Base-by-base conservation (phyloP, 2,329 filamentous ascomycete genomes). In the Pseudogymnoascus sp. region DNA sequence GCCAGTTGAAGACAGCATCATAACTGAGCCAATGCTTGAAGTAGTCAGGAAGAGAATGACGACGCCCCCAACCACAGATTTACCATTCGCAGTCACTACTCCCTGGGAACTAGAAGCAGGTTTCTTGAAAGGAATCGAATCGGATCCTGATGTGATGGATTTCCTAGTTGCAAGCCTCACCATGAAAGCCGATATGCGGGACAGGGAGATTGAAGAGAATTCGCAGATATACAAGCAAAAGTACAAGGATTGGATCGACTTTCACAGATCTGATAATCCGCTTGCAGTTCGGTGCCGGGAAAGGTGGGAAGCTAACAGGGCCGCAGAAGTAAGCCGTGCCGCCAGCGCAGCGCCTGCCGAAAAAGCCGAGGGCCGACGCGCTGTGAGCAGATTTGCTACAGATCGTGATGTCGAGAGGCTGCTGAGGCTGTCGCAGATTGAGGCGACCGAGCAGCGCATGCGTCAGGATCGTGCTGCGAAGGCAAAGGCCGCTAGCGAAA, bases 391-490 rank as follows among this genome's bases (percentile, higher is more conserved):
- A 63, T 89, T 86, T 72, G 86, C 84, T 12, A 89, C 87, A 14
- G 89, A 93, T 70, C 84, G 89, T 61, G 89, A 93, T 65, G 74
- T 92, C 6, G 86, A 92, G 72, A 82, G 85, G 38, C 87, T 89
- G 6, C 76, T 93, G 59, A 84, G 89, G 71, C 86, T 89, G 68
- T 92, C 89, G 0, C 83, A 87, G 70, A 82, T 83, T 22, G 86
- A 89, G 67, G 88, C 90, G 64, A 86, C 88, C 66, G 89, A 91
- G 70, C 81, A 84, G 35, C 82, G 84, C 64, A 88, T 91, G 67
- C 85, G 88, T 59, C 87, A 89, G 67, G 75, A 81, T 53, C 79
- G 83, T 61, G 83, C 84, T 35, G 83, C 85, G 67, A 86, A 88
- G 71, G 86, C 89, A 62, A 87, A 88, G 70, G 87, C 87, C 64